Percentiles rank a stretch among this genome's conserved stretches.
Evolutionary conservation across 768 basidiomycete genomes (phyloP).

Genomic region (Termitomyces sp.): DNA sequence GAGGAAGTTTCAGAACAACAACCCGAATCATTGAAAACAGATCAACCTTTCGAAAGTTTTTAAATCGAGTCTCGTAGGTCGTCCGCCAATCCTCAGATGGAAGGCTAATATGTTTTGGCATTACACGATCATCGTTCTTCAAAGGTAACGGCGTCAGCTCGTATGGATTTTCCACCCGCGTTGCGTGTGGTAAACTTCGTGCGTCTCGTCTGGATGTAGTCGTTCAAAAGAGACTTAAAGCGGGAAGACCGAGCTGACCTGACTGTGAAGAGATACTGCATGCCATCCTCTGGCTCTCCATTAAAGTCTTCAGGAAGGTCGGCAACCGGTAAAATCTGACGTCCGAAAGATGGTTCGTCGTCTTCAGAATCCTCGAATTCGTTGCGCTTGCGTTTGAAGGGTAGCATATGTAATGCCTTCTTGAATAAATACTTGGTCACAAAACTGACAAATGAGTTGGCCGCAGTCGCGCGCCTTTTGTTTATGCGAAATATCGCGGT

Average conservation of each 20-base stretch:
- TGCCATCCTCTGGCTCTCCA: slow-evolving; percentile 60
- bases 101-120: slow-evolving; percentile 28
- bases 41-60: slow-evolving; percentile 59
- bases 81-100: slow-evolving; percentile 67
- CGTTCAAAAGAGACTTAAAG: neutral
- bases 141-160: slow-evolving; percentile 27
- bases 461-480: neutral
- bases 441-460: neutral
- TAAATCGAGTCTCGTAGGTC: slow-evolving; percentile 51
- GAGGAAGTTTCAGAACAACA: slow-evolving; percentile 4
- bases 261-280: slow-evolving; percentile 79
- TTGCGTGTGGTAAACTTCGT: slow-evolving; percentile 54
- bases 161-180: slow-evolving; percentile 67
- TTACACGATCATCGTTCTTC: slow-evolving; percentile 15
- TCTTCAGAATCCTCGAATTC: slow-evolving; percentile 48
- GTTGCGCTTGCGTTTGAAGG: slow-evolving; percentile 51
- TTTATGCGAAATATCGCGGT: neutral
- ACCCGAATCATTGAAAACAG: neutral
- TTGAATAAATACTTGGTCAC: neutral
- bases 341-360: slow-evolving; percentile 57
- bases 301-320: slow-evolving; percentile 66
- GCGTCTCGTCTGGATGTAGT: slow-evolving; percentile 57
- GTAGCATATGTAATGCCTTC: slow-evolving; percentile 19
- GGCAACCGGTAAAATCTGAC: slow-evolving; percentile 77
- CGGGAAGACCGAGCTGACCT: slow-evolving; percentile 38